These are phyloP conservation scores for Rhizomucor miehei DNA, from an alignment of 371 early-diverging fungal genomes.

Conservation along the genomic window DNA sequence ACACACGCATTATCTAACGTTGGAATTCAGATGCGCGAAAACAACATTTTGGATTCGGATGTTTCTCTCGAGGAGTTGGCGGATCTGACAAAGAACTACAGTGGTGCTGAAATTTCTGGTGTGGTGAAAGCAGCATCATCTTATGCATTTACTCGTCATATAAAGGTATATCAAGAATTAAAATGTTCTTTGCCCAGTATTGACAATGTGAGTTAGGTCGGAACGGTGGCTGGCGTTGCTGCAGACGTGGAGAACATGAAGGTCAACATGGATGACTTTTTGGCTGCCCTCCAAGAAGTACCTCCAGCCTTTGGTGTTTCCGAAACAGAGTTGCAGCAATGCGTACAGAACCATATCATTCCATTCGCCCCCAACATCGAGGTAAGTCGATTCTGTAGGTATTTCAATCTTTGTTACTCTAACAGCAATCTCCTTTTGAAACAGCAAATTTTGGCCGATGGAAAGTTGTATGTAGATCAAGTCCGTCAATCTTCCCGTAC, in stretches of 20 bases:
- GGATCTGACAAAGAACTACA: conserved; percentile 96
- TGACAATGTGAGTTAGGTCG: conserved; percentile 44
- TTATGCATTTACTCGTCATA: conserved; percentile 98
- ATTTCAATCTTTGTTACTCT: background rate
- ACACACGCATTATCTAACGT: conserved; percentile 4
- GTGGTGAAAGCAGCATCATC: conserved; percentile 98
- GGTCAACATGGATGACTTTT: conserved; percentile 91
- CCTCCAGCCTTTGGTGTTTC: conserved; percentile 97
- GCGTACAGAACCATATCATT: conserved; percentile 85
- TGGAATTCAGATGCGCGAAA: conserved; percentile 73
- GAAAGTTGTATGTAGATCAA: conserved; percentile 82
- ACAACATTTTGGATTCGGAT: conserved; percentile 83
- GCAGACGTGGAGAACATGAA: conserved; percentile 87
- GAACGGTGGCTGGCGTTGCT: conserved; percentile 73
- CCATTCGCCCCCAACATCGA: conserved; percentile 72
- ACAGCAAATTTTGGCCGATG: conserved; percentile 78
- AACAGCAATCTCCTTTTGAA: background rate
- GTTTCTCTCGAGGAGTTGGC: conserved; percentile 93
- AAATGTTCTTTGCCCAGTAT: background rate
- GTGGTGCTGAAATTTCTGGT: conserved; percentile 99
- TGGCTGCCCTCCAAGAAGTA: conserved; percentile 95
- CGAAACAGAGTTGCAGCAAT: conserved; percentile 88
- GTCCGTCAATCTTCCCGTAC: conserved; percentile 80
- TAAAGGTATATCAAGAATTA: conserved; percentile 78
- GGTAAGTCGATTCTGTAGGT: conserved; percentile 25